Evolutionary conservation across 179 eudicot genomes (phyloP), one percentile per base, ranked within the genome.

Genomic region (Silene vulgaris): DNA sequence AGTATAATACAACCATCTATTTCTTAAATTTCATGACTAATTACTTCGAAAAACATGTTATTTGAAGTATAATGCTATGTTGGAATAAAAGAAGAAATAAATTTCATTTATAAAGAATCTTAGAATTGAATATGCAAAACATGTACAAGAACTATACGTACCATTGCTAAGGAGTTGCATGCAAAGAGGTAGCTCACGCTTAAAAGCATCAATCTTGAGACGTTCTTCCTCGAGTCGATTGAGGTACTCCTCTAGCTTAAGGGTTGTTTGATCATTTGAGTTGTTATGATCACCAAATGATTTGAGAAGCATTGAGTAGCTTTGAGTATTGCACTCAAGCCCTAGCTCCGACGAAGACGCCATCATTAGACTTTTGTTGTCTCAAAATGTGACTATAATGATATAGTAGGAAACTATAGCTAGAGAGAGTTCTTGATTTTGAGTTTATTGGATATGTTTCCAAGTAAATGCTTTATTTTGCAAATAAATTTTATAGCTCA

Each of bases 181-280:
- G 90, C 97, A 94, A 26, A 94, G 94, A 8, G 98, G 98, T 70
- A 94, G 94, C 84, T 94, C 98, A 56, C 98, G 97, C 80, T 92
- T 94, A 83, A 94, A 94, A 28, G 97, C 98, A 65, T 90, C 97
- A 43, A 94, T 94, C 90, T 94, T 94, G 63, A 84, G 89, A 14
- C 95, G 83, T 77, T 94, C 98, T 79, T 94, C 97, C 81, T 94
- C 98, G 13, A 94, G 97, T 1, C 87, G 86, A 75, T 84, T 65
- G 9, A 94, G 85, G 79, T 92, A 87, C 3, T 94, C 96, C 80
- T 94, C 90, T 23, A 94, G 88, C 81, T 88, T 90, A 21, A 81
- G 91, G 0, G 85, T 78, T 8, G 81, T 68, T 35, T 74, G 71
- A 35, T 77, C 81, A 19, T 73, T 72, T 66, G 28, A 37, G 56